A percentile compares a stretch with the other conserved stretches of the same genome.
Conservation (phyloP, 1,139 yeast genomes). For the Diutina pseudorugosa region DNA sequence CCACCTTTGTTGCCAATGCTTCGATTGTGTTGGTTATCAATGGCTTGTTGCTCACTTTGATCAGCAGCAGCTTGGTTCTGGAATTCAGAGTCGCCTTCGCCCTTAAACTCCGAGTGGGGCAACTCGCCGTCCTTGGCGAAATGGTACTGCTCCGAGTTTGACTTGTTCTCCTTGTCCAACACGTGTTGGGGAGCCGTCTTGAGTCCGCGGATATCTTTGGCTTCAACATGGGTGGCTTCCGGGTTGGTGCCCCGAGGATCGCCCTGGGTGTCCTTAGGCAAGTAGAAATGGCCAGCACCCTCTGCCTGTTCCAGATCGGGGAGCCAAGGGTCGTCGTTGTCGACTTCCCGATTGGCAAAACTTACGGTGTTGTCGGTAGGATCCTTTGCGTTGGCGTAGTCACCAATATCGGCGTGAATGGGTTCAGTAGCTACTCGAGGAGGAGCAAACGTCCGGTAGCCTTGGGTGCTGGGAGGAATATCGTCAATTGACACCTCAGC, state of each 20-base stretch:
- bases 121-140: not conserved
- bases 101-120: not conserved
- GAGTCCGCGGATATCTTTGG: not conserved
- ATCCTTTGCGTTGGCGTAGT: not conserved
- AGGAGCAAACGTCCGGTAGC: not conserved
- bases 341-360: not conserved
- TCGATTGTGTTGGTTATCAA: not conserved
- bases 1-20: slow-evolving; percentile 1
- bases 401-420: not conserved
- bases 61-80: not conserved
- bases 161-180: not conserved
- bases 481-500: not conserved
- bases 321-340: not conserved
- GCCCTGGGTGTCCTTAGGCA: slow-evolving; percentile 2
- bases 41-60: not conserved
- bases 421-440: not conserved
- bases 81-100: not conserved
- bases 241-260: not conserved
- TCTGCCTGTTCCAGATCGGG: not conserved
- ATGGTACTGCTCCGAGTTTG: not conserved
- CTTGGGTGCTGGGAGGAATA: not conserved
- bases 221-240: not conserved
- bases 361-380: not conserved
- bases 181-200: slow-evolving; percentile 1
- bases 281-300: not conserved